Evolutionary conservation across 257 asterid species (phyloP).

Genomic region (Petrea volubilis): DNA sequence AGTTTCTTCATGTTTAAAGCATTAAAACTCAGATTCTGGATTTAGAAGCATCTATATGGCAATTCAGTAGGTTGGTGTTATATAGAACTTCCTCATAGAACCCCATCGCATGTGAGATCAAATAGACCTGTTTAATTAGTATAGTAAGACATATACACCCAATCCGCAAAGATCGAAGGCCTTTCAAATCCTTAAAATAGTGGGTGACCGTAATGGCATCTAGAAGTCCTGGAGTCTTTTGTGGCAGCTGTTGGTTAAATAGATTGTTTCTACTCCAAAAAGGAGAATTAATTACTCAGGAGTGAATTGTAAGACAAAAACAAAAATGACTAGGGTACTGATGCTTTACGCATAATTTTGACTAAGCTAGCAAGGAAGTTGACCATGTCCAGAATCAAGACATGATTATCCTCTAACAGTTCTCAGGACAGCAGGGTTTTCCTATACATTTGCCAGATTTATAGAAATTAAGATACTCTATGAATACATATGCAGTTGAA

Average conservation of each 20-base stretch:
- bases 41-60: neutral
- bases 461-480: neutral
- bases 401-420: neutral
- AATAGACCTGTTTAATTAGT: neutral
- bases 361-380: slow-evolving; percentile 1
- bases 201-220: slow-evolving; percentile 3
- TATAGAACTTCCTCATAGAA: slow-evolving; percentile 3
- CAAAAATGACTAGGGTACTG: neutral
- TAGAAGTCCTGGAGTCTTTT: neutral
- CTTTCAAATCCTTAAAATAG: slow-evolving; percentile 10
- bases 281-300: neutral
- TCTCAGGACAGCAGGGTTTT: neutral
- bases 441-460: neutral
- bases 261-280: neutral
- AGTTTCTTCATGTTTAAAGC: neutral
- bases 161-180: slow-evolving; percentile 13
- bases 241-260: neutral
- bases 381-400: slow-evolving; percentile 9
- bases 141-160: neutral
- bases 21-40: slow-evolving; percentile 12
- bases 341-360: slow-evolving; percentile 3
- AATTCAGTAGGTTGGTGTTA: neutral
- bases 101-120: slow-evolving; percentile 1
- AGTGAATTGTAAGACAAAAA: neutral
- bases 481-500: neutral